Conservation (phyloP, 306 rosid genomes). For the Glycyrrhiza uralensis region DNA sequence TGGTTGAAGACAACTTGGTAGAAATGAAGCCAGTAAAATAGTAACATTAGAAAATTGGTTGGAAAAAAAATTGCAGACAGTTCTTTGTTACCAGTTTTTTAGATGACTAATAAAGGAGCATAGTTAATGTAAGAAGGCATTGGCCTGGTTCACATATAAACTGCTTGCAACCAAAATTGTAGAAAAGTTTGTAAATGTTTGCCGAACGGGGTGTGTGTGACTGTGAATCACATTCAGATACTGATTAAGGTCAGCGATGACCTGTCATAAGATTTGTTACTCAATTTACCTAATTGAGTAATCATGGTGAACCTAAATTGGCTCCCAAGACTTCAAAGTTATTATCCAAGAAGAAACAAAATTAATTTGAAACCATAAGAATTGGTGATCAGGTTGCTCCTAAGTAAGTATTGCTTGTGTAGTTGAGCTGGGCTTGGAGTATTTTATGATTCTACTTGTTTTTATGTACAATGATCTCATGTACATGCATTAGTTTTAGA, state of each 20-base stretch:
- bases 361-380: not conserved
- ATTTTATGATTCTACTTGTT: not conserved
- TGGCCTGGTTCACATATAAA: not conserved
- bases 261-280: not conserved
- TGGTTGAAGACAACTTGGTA: not conserved
- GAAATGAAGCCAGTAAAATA: not conserved
- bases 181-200: conserved; percentile 11
- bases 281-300: not conserved
- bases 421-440: not conserved
- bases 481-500: not conserved
- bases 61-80: not conserved
- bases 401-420: not conserved
- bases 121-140: not conserved
- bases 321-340: not conserved
- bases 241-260: not conserved
- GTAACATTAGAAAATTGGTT: not conserved
- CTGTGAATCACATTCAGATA: not conserved
- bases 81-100: not conserved
- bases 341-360: conserved; percentile 1
- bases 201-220: not conserved
- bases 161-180: not conserved
- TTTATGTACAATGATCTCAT: not conserved
- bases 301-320: not conserved
- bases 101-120: not conserved
- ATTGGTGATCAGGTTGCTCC: not conserved